These are phyloP conservation scores for Nigrospora sphaerica DNA, from an alignment of 2,329 filamentous ascomycete species.

Conservation along the genomic window DNA sequence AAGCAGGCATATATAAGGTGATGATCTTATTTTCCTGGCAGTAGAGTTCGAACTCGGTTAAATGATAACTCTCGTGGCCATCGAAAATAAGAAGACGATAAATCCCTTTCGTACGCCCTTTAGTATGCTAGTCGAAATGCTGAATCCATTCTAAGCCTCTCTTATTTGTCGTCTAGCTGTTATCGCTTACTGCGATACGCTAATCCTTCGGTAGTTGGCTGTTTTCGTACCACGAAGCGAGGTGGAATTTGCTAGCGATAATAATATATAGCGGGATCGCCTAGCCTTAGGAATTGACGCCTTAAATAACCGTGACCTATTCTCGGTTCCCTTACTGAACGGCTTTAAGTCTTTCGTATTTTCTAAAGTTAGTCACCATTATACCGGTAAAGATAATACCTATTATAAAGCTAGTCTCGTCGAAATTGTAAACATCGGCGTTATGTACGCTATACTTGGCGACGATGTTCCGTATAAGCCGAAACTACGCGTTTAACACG, in stretches of 20 bases:
- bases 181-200: background rate
- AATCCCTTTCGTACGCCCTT: no score
- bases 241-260: background rate
- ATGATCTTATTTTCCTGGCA: slow-evolving; percentile 27
- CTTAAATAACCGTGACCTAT: no score
- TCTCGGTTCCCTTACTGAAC: slow-evolving; percentile 1
- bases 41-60: slow-evolving; percentile 23
- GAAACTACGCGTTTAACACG: no score
- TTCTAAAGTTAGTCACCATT: background rate
- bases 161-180: no score
- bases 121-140: no score
- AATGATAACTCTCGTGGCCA: slow-evolving; percentile 25
- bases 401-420: slow-evolving; percentile 14
- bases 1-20: no score
- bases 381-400: background rate
- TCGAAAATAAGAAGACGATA: slow-evolving; percentile 29
- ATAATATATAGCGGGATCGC: no score
- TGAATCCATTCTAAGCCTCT: no score
- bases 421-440: no score
- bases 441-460: no score
- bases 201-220: background rate
- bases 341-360: background rate
- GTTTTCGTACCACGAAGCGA: background rate
- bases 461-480: no score
- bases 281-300: no score